Evolutionary conservation across 1,284 basidiomycete species (phyloP), one percentile per base, ranked within the genome.

Genomic region (Malassezia japonica): DNA sequence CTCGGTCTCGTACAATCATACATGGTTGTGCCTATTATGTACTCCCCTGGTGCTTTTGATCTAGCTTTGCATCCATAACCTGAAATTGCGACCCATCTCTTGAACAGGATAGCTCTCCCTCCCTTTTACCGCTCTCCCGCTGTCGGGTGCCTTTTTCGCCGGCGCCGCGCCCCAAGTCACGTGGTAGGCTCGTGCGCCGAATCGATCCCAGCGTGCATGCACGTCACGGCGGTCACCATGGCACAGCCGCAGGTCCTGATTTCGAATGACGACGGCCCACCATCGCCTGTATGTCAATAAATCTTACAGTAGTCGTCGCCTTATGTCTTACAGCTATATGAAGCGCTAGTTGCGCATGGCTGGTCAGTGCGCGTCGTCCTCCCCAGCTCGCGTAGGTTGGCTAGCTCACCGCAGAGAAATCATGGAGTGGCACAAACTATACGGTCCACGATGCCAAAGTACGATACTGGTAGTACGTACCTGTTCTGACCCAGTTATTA

Each of bases 191-290:
- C n/a, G n/a, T n/a, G n/a, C n/a, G n/a, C n/a, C n/a, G n/a, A n/a
- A n/a, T n/a, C n/a, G n/a, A n/a, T n/a, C n/a, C n/a, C n/a, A n/a
- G n/a, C n/a, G n/a, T n/a, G n/a, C n/a, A n/a, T n/a, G n/a, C n/a
- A n/a, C n/a, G n/a, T n/a, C n/a, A n/a, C n/a, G n/a, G n/a, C n/a
- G n/a, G n/a, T n/a, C 15, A 45, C 10, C 44, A 46, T 38, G 35
- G 9, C 20, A 7, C 5, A 23, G 15, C 49, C 49, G 7, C 36
- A 45, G n/a, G 64, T 68, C 15, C 54, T 72, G 12, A 53, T 72
- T 12, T 64, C 67, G 41, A 70, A 70, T 46, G 70, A 72, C 44
- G 70, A 72, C 32, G 70, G 70, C 5, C 68, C 68, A 7, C 69
- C 68, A 6, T 60, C 60, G 3, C 18, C 54, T 8, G 52, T 54